phyloP scores from a whole-genome alignment of 1,284 basidiomycete genomes.

The Rhodotorula sp. region DNA sequence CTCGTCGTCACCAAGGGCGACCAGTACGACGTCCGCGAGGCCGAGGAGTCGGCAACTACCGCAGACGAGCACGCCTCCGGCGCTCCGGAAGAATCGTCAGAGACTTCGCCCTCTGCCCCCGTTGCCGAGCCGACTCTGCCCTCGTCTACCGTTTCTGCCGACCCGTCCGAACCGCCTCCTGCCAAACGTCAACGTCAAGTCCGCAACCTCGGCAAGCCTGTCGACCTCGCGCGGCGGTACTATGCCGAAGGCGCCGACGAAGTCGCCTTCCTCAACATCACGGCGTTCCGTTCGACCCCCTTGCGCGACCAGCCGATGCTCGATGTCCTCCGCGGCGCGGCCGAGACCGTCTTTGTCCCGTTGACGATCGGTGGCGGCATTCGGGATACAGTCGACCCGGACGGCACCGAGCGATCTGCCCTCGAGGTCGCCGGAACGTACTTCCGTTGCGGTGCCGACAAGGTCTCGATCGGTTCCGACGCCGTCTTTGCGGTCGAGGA shows the following conservation, averaged over 20 bases:
- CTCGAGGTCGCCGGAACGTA: conserved; percentile 94
- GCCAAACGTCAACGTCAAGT: conserved; percentile 60
- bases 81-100: conserved; percentile 48
- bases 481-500: conserved; percentile 91
- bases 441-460: conserved; percentile 97
- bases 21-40: conserved; percentile 62
- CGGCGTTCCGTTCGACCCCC: conserved; percentile 95
- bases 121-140: conserved; percentile 25
- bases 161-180: conserved; percentile 25
- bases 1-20: conserved; percentile 99
- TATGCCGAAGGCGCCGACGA: conserved; percentile 91
- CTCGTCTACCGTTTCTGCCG: conserved; percentile 20
- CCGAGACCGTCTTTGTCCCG: conserved; percentile 92
- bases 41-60: conserved; percentile 39
- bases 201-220: conserved; percentile 96
- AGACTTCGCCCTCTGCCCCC: conserved; percentile 27
- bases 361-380: conserved; percentile 98
- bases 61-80: conserved; percentile 32
- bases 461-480: conserved; percentile 93
- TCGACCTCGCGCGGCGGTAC: conserved; percentile 84
- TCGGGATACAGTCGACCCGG: conserved; percentile 92
- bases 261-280: conserved; percentile 97
- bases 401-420: conserved; percentile 80
- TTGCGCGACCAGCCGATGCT: conserved; percentile 98
- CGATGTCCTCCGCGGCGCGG: conserved; percentile 84